Evolutionary conservation across 192 early-diverging fungal genomes (phyloP).

Genomic region (Umbelopsis sp.): DNA sequence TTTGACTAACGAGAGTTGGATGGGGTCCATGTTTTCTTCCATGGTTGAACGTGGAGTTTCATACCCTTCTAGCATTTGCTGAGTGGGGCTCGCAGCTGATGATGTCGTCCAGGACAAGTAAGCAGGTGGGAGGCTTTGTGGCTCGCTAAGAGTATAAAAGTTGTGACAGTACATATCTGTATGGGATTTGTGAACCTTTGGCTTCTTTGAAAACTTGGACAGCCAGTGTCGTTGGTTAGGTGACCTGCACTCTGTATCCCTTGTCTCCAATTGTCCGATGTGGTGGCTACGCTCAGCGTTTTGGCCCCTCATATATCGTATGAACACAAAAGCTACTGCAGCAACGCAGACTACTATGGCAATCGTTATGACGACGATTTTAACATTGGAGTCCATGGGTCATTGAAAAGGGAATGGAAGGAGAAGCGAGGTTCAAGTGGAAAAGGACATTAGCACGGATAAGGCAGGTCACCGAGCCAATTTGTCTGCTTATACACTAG

Average conservation of each 20-base stretch:
- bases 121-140: neutral
- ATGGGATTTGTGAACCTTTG: neutral
- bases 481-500: neutral
- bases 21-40: constrained; percentile 16
- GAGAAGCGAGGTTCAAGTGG: neutral
- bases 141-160: constrained; percentile 3
- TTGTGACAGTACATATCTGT: neutral
- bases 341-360: neutral
- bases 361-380: constrained; percentile 5
- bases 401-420: neutral
- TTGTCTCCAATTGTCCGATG: too few species aligned
- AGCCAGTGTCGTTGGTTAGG: constrained; percentile 2
- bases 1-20: constrained; percentile 5
- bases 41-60: neutral
- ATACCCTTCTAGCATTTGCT: constrained; percentile 12
- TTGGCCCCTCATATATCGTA: neutral
- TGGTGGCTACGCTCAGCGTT: too few species aligned
- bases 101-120: constrained; percentile 5
- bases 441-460: neutral
- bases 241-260: constrained; percentile 1
- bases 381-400: neutral
- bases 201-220: neutral
- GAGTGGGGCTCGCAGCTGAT: neutral
- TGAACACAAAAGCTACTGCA: neutral
- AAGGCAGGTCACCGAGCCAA: constrained; percentile 8